Evolutionary conservation across 768 basidiomycete species (phyloP), one percentile per base, ranked within the genome.

Genomic region (Phylloporus sp.): DNA sequence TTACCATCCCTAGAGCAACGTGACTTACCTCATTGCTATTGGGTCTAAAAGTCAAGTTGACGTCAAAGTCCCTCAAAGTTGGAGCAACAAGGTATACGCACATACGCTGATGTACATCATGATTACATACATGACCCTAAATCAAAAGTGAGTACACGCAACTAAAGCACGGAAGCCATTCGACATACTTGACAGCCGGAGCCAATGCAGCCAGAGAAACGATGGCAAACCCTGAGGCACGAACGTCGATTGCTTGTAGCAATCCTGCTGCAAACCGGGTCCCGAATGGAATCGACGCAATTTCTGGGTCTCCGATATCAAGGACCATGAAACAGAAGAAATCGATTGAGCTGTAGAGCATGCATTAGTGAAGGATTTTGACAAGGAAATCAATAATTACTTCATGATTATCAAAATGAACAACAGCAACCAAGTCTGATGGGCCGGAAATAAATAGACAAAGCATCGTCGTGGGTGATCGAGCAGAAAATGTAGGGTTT

Each of bases 391-490:
- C 10, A 26, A 28, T 2, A 10, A 7, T 46, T 61, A 93, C 92
- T 82, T 91, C 31, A 95, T 71, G 0, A 73, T 57, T 4, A 88
- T 32, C 22, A 97, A 75, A 22, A 95, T 67, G 1, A 80, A 78
- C 2, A 91, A 55, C 6, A 97, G 80, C 59, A 95, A 89, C 91
- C 92, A 93, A 4, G 94, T 97, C 64, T 97, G 94, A 61, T 94
- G 91, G 0, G 91, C 85, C 0, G 93, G 93, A 59, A 95, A 95
- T 9, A 95, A 78, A 65, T 93, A 90, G 11, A 92, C 81, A 62
- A 88, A 95, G 68, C 93, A 95, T 55, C 91, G 82, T 11, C 95
- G 82, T 12, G 95, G 95, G 64, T 97, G 95, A 61, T 97, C 93
- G 9, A 99, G 79, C 8, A 99, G 80, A 66, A 98, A 99, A 49